Evolutionary conservation across 176 grass and related monocot genomes (phyloP).

Genomic region (Rhynchospora tenuis): DNA sequence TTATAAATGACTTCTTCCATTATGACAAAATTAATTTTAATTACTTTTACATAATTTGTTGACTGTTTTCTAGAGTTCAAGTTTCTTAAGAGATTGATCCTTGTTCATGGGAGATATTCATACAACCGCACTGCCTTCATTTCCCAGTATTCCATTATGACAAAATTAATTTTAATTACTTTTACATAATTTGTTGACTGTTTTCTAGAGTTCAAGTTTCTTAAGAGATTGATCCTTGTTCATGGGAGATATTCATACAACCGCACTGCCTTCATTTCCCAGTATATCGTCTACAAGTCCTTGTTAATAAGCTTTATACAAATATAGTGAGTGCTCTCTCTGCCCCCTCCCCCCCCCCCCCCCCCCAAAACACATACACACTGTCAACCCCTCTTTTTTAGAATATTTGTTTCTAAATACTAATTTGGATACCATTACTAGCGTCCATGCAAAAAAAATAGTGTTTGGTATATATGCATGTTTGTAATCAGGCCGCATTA

Average conservation of each 20-base stretch:
- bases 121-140: conserved; percentile 89
- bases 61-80: conserved; percentile 63
- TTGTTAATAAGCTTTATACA: conserved; percentile 90
- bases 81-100: conserved; percentile 88
- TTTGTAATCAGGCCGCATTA: not conserved
- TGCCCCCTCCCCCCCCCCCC: not conserved
- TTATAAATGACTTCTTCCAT: conserved; percentile 11
- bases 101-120: conserved; percentile 93
- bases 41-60: conserved; percentile 11
- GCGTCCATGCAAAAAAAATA: not conserved
- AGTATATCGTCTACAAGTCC: conserved; percentile 97
- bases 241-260: conserved; percentile 97
- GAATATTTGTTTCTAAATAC: not conserved
- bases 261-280: conserved; percentile 79
- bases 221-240: conserved; percentile 86
- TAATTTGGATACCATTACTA: not conserved
- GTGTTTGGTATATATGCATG: not conserved
- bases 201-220: conserved; percentile 86
- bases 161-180: too few species aligned
- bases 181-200: conserved; percentile 17
- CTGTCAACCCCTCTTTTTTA: not conserved
- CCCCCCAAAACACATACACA: not conserved
- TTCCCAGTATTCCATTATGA: conserved; percentile 89
- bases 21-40: conserved; percentile 8
- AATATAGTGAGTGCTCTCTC: conserved; percentile 56